Conservation (phyloP, 805 yeast species). For the Saturnispora zaruensis region DNA sequence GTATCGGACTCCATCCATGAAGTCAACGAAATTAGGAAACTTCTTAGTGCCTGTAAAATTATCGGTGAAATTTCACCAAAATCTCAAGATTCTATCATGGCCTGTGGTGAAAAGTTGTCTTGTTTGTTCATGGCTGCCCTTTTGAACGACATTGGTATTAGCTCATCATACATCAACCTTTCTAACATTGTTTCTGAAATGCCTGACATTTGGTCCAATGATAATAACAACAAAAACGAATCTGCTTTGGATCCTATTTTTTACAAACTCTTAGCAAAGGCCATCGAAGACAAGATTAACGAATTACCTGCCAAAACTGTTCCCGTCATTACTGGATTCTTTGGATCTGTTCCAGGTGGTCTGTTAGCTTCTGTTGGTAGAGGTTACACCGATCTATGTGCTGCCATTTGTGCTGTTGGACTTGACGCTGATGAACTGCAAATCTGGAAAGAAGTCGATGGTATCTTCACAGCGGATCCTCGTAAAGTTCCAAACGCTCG, state of each 20-base stretch:
- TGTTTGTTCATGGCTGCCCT: slow-evolving; percentile 84
- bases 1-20: slow-evolving; percentile 54
- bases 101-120: slow-evolving; percentile 87
- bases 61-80: slow-evolving; percentile 87
- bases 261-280: slow-evolving; percentile 46
- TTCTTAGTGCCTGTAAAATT: slow-evolving; percentile 79
- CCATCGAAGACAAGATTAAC: slow-evolving; percentile 42
- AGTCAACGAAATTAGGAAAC: slow-evolving; percentile 55
- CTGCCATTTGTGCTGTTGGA: slow-evolving; percentile 94
- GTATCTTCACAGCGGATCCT: slow-evolving; percentile 97
- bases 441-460: slow-evolving; percentile 99
- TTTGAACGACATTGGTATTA: slow-evolving; percentile 73
- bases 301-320: slow-evolving; percentile 37
- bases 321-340: slow-evolving; percentile 94
- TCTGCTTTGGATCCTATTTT: slow-evolving; percentile 43
- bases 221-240: slow-evolving; percentile 26
- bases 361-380: slow-evolving; percentile 88
- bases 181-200: slow-evolving; percentile 46
- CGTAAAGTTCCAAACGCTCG: slow-evolving; percentile 89
- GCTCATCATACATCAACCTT: slow-evolving; percentile 72
- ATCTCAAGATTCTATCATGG: slow-evolving; percentile 83
- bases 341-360: slow-evolving; percentile 95
- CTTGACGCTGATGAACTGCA: slow-evolving; percentile 87
- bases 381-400: slow-evolving; percentile 96
- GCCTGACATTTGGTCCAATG: slow-evolving; percentile 32